A percentile compares a stretch with the other conserved stretches of the same genome.
Evolutionary conservation across 495 filamentous ascomycete species (phyloP).

Genomic region (Cryomyces minteri): DNA sequence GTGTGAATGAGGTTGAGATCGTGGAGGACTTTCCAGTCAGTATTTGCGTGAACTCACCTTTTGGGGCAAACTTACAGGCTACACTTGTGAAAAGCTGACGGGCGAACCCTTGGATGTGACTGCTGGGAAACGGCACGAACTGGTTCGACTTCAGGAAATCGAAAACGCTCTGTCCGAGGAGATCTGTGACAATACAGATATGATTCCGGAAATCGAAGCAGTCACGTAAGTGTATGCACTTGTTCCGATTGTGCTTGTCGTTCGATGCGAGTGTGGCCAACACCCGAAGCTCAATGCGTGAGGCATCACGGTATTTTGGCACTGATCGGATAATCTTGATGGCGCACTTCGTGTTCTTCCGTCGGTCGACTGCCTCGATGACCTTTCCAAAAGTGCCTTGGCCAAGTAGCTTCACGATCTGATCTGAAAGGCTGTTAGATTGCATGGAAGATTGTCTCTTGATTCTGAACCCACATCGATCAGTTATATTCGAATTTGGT

Average conservation of each 20-base stretch:
- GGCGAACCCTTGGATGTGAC: constrained; percentile 93
- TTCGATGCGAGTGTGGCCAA: constrained; percentile 78
- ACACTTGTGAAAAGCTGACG: constrained; percentile 94
- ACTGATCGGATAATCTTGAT: constrained; percentile 97
- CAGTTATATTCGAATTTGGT: constrained; percentile 63
- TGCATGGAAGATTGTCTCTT: not conserved
- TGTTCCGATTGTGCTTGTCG: constrained; percentile 80
- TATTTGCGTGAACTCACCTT: constrained; percentile 3
- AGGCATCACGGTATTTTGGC: constrained; percentile 93
- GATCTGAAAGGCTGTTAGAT: constrained; percentile 34
- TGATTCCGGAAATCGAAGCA: constrained; percentile 97
- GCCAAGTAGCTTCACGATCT: constrained; percentile 71
- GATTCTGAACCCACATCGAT: constrained; percentile 54
- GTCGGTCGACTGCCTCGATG: constrained; percentile 72
- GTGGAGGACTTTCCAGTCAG: constrained; percentile 56
- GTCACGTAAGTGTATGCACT: constrained; percentile 91
- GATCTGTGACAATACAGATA: constrained; percentile 96
- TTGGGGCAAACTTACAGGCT: constrained; percentile 50
- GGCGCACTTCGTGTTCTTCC: constrained; percentile 52
- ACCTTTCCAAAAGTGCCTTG: constrained; percentile 98
- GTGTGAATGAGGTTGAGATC: constrained; percentile 97
- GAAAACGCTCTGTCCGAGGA: constrained; percentile 92
- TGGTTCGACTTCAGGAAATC: constrained; percentile 91
- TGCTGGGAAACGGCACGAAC: constrained; percentile 97
- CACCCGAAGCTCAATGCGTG: constrained; percentile 87